These are phyloP conservation scores for Rhazya stricta DNA, from an alignment of 257 asterid species.

Conservation along the genomic window DNA sequence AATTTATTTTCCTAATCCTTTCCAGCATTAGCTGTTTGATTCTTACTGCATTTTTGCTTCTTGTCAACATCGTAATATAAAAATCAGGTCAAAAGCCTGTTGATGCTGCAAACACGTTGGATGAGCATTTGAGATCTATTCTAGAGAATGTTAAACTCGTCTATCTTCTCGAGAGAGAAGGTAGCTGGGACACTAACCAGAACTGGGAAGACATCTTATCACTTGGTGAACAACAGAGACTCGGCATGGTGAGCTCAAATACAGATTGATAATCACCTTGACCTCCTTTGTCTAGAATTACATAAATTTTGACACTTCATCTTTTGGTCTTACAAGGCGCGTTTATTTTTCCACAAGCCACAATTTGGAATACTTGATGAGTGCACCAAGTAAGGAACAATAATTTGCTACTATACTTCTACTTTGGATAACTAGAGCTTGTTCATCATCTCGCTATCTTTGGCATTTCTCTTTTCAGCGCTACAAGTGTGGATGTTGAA, in stretches of 20 bases:
- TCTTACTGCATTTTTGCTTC: constrained; percentile 5
- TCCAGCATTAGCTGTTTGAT: not conserved
- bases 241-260: constrained; percentile 78
- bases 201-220: constrained; percentile 99
- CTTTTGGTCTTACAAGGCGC: constrained; percentile 53
- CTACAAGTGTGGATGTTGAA: constrained; percentile 98
- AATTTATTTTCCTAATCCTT: not conserved
- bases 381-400: constrained; percentile 80
- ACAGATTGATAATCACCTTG: constrained; percentile 4
- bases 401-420: constrained; percentile 7
- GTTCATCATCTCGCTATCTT: constrained; percentile 9
- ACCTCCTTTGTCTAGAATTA: not conserved
- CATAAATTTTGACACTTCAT: constrained; percentile 17
- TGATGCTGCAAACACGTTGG: constrained; percentile 37
- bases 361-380: constrained; percentile 91
- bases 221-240: constrained; percentile 96
- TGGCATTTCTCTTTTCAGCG: constrained; percentile 42
- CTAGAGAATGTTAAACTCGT: constrained; percentile 77
- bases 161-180: constrained; percentile 95
- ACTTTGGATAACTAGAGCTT: not conserved
- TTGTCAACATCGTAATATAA: constrained; percentile 19
- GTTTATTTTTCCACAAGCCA: constrained; percentile 95
- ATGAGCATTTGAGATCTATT: constrained; percentile 63
- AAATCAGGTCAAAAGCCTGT: constrained; percentile 46
- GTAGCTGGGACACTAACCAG: constrained; percentile 80